Evolutionary conservation across 2,329 filamentous ascomycete genomes (phyloP).

Genomic region (Ophiognomonia clavigignenti-juglandacearum): DNA sequence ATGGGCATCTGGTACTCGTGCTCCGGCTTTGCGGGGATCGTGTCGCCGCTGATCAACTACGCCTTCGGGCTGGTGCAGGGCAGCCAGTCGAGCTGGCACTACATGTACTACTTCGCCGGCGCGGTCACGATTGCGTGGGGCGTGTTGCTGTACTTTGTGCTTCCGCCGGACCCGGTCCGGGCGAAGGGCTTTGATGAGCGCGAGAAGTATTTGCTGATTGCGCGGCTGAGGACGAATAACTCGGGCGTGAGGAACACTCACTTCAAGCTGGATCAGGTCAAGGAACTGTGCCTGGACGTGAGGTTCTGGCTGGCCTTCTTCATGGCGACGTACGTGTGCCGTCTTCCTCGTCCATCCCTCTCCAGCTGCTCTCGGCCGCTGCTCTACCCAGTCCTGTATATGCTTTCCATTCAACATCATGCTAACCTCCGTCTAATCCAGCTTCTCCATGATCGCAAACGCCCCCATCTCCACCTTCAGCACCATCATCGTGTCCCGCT

Average conservation of each 20-base stretch:
- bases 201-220: constrained; percentile 17
- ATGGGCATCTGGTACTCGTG: constrained; percentile 37
- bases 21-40: constrained; percentile 38
- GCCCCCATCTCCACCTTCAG: constrained; percentile 63
- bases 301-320: constrained; percentile 24
- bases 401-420: too few species aligned
- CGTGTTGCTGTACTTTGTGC: constrained; percentile 13
- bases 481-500: constrained; percentile 56
- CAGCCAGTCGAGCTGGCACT: constrained; percentile 32
- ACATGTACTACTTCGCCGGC: constrained; percentile 38
- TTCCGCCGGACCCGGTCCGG: constrained; percentile 25
- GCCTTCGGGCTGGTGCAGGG: constrained; percentile 39
- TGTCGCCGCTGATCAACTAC: constrained; percentile 44
- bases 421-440: background rate
- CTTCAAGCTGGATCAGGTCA: constrained; percentile 18
- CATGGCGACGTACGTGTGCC: constrained; percentile 25
- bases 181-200: constrained; percentile 24
- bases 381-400: background rate
- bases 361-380: background rate
- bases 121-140: constrained; percentile 36
- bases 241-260: constrained; percentile 19
- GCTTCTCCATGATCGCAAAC: constrained; percentile 61
- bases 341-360: background rate
- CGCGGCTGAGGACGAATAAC: constrained; percentile 20
- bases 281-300: constrained; percentile 16